Evolutionary conservation across 2,329 filamentous ascomycete genomes (phyloP), one percentile per base, ranked within the genome.

Genomic region (Trichoderma polysporum): DNA sequence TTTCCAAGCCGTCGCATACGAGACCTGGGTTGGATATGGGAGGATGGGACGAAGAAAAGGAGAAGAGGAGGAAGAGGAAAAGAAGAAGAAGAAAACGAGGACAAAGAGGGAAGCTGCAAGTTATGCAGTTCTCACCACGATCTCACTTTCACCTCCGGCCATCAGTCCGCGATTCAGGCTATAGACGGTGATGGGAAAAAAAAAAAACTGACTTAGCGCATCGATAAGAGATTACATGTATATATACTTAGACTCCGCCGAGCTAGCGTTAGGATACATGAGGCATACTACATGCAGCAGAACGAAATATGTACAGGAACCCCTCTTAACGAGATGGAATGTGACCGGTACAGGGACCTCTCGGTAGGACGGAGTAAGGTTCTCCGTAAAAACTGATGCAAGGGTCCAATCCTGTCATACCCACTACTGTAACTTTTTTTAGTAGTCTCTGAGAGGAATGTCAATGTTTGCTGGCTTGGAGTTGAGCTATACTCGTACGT

Each of bases 1-100:
- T 73, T 74, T 70, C 65, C 68, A 58, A 73, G 67, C 68, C 62
- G 72, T 74, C 73, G 73, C 76, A 79, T 80, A 69, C 74, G 73
- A 73, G 29, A 17, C 22, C 52, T 49, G 7, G 81, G 79, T 73
- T 90, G 87, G 35, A 88, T 88, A 71, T 90, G 90, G 0, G 86
- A 87, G 4, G 87, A 81, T 1, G 86, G 85, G 1, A 88, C 81
- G 70, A 70, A 29, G n/a, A n/a, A 7, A 19, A n/a, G n/a, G 9
- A 22, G 17, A 31, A 19, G 31, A 15, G 19, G 49, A 29, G 17
- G 33, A 25, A 49, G 17, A 22, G 29, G 19, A 61, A 5, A 47
- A 47, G 25, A 31, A 52, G n/a, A n/a, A 17, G 41, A 29, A 31
- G 37, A 57, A 27, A 29, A 4, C 33, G 17, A 41, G 25, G 19